A percentile compares a stretch with the other conserved stretches of the same genome.
These are phyloP conservation scores for Wickerhamomyces silvicola DNA, from an alignment of 805 yeast genomes.

Conservation along the genomic window DNA sequence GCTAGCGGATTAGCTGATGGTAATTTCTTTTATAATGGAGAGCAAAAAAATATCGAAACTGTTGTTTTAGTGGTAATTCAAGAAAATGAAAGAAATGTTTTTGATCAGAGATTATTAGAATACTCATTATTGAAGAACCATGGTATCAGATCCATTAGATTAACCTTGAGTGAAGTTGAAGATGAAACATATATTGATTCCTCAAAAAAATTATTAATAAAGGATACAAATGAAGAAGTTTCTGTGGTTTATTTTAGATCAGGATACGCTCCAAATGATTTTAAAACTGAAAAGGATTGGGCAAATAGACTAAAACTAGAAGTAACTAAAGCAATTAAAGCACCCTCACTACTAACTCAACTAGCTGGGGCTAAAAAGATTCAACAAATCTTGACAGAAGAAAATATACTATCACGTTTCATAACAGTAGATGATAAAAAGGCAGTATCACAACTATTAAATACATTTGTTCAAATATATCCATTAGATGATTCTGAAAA, in stretches of 20 bases:
- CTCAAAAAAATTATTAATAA: constrained; percentile 44
- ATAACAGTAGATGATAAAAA: constrained; percentile 26
- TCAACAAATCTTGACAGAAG: constrained; percentile 77
- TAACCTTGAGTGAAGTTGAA: constrained; percentile 57
- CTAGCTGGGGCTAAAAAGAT: constrained; percentile 90
- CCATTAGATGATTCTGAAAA: constrained; percentile 71
- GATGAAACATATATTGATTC: constrained; percentile 31
- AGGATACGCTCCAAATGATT: constrained; percentile 85
- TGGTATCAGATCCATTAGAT: constrained; percentile 56
- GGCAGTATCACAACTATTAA: constrained; percentile 26
- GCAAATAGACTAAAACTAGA: constrained; percentile 68
- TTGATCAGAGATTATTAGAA: constrained; percentile 87
- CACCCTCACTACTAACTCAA: constrained; percentile 87
- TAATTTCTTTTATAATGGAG: constrained; percentile 45
- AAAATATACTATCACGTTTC: constrained; percentile 40
- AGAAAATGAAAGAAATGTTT: constrained; percentile 78
- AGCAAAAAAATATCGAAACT: constrained; percentile 28
- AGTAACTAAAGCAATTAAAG: constrained; percentile 73
- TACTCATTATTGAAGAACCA: constrained; percentile 52
- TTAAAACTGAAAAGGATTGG: constrained; percentile 65
- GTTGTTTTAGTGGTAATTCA: constrained; percentile 76
- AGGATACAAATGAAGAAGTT: constrained; percentile 57
- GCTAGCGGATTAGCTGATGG: constrained; percentile 70
- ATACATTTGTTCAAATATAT: constrained; percentile 78
- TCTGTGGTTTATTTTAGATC: constrained; percentile 87